Conservation (phyloP, 177 flowering plant genomes). For the Telopea speciosissima region DNA sequence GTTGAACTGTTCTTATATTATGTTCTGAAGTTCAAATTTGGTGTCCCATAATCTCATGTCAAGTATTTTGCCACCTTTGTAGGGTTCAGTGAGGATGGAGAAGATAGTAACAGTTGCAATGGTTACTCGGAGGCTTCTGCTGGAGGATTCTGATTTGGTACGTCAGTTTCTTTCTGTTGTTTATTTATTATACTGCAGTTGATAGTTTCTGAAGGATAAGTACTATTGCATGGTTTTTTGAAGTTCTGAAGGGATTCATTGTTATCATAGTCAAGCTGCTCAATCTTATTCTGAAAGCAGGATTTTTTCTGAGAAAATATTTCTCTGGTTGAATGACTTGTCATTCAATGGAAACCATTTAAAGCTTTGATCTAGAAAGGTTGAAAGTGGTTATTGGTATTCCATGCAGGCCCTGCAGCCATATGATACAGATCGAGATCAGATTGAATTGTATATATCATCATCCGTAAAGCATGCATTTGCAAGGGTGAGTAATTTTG, state of each 20-base stretch:
- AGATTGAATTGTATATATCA: constrained; percentile 68
- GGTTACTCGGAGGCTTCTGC: constrained; percentile 60
- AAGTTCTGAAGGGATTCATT: not conserved
- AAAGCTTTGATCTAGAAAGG: too few relatives aligned
- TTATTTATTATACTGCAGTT: not conserved
- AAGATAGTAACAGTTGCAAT: constrained; percentile 62
- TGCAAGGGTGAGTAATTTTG: constrained; percentile 54
- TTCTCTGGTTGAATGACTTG: not conserved
- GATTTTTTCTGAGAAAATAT: not conserved
- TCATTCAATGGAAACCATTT: not conserved
- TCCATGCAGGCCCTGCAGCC: constrained; percentile 44
- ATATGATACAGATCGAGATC: constrained; percentile 54
- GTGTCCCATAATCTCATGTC: not conserved
- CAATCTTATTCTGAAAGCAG: not conserved
- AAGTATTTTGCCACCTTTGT: constrained; percentile 6
- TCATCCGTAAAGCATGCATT: constrained; percentile 73
- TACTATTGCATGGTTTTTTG: not conserved
- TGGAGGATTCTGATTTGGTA: constrained; percentile 68
- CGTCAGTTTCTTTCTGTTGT: constrained; percentile 6
- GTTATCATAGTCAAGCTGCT: not conserved
- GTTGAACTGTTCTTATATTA: not conserved
- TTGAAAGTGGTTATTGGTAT: constrained; percentile 8
- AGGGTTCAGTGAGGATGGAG: constrained; percentile 62
- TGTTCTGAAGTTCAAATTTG: not conserved
- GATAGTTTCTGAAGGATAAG: not conserved